Conservation (phyloP, 176 grass and related monocot species). For the Oryza coarctata region DNA sequence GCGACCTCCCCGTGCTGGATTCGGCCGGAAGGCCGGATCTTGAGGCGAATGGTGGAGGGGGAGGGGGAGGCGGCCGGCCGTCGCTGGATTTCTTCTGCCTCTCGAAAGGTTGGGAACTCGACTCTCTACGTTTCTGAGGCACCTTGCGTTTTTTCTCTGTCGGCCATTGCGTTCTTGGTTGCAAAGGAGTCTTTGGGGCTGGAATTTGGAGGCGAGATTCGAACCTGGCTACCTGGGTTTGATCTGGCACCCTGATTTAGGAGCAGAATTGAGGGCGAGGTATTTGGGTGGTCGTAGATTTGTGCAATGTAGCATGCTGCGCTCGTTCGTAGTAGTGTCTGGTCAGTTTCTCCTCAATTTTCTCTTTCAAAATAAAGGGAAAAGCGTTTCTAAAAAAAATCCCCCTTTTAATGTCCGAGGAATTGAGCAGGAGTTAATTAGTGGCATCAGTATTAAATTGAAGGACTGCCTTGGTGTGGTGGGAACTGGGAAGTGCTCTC, state of each 20-base stretch:
- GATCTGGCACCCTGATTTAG: not conserved
- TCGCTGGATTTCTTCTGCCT: constrained; percentile 24
- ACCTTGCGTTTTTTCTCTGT: not conserved
- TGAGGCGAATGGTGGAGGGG: constrained; percentile 20
- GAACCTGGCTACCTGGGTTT: not conserved
- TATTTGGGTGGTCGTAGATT: not conserved
- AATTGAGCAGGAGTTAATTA: not conserved
- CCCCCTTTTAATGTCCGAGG: constrained; percentile 1
- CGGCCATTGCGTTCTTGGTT: not conserved
- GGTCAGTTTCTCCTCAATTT: not conserved
- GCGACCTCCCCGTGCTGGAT: not conserved
- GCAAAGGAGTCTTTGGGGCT: not conserved
- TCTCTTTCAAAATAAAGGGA: not conserved
- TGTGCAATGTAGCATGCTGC: constrained; percentile 27
- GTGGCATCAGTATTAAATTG: not conserved
- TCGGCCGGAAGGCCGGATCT: constrained; percentile 37
- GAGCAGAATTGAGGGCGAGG: not conserved
- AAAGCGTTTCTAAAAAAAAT: not conserved
- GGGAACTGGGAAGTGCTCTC: not conserved
- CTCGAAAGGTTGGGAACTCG: constrained; percentile 19
- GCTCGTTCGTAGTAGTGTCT: not conserved
- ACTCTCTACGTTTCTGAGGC: constrained; percentile 7
- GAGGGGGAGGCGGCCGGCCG: not conserved
- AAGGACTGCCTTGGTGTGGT: constrained; percentile 5
- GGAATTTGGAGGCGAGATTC: constrained; percentile 14